Evolutionary conservation across 1,284 basidiomycete species (phyloP), one percentile per base, ranked within the genome.

Genomic region (Ustilago loliicola): DNA sequence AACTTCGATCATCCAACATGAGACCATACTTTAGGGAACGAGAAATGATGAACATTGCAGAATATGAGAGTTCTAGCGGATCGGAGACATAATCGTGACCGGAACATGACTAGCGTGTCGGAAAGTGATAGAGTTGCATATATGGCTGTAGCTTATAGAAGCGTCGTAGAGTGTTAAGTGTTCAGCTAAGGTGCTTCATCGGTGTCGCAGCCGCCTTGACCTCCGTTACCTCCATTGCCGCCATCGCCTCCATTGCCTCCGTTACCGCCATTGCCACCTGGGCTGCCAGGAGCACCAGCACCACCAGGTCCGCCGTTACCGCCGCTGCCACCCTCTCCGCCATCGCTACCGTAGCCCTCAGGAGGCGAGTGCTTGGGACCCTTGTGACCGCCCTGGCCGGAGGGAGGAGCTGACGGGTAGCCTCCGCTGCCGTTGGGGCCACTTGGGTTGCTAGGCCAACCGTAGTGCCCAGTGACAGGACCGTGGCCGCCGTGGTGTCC

Each of bases 221-320:
- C 42, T 7, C 69, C 63, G 13, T 45, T 47, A 15, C 59, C 63
- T 11, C 68, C 68, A 25, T 23, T 30, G 19, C 59, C 64, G 1
- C 60, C 60, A 29, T 61, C 34, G 36, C 36, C 53, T 25, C 59
- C 62, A n/a, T 50, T 50, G 23, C 47, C 47, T 15, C 69, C 63
- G 9, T 51, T 48, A 29, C 48, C 59, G 29, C 59, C 50, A 23
- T 52, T n/a, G n/a, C 62, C 56, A 10, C 66, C 62, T 4, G 50
- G 23, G 25, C 47, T n/a, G 27, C 47, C 47, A 50, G 47, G 23
- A 19, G 57, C 65, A 23, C 66, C 62, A 38, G 36, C 21, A 17
- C 63, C 66, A 30, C 72, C 72, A 55, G 29, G 13, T 15, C 56
- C 64, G 11, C 61, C 60, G 23, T 48, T 32, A 3, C 66, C 72